A percentile compares a stretch with the other conserved stretches of the same genome.
phyloP scores from a whole-genome alignment of 2,329 filamentous ascomycete genomes.

The Cytospora leucostoma region DNA sequence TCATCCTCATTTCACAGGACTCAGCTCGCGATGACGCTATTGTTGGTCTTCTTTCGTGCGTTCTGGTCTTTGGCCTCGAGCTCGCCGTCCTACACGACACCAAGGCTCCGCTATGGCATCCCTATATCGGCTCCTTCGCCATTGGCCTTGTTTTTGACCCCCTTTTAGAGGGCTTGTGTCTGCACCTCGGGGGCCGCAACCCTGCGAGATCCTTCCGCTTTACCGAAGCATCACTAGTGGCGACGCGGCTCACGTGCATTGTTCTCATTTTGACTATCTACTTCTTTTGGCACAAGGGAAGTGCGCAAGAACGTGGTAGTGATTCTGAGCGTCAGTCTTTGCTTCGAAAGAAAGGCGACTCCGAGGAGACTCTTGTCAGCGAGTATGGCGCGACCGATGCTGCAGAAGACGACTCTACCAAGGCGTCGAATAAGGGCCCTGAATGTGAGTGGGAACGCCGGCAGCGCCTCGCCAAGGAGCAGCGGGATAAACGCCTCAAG shows the following conservation, averaged over 20 bases:
- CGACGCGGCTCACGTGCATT: slow-evolving; percentile 39
- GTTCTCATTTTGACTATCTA: slow-evolving; percentile 40
- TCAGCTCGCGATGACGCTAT: slow-evolving; percentile 47
- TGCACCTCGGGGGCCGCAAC: slow-evolving; percentile 23
- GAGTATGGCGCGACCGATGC: slow-evolving; percentile 24
- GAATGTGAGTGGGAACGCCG: slow-evolving; percentile 58
- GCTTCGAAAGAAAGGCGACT: slow-evolving; percentile 44
- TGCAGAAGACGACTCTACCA: slow-evolving; percentile 26
- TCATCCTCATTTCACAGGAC: slow-evolving; percentile 35
- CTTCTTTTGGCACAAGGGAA: slow-evolving; percentile 31
- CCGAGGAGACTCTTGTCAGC: slow-evolving; percentile 29
- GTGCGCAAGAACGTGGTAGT: slow-evolving; percentile 32
- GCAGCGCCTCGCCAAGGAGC: slow-evolving; percentile 56
- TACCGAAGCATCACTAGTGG: slow-evolving; percentile 36
- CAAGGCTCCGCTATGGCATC: slow-evolving; percentile 58
- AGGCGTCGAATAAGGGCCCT: slow-evolving; percentile 38
- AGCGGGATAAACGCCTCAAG: slow-evolving; percentile 68
- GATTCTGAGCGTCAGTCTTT: slow-evolving; percentile 63
- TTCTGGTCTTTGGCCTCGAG: slow-evolving; percentile 65
- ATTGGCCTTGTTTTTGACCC: slow-evolving; percentile 60
- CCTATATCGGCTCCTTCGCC: slow-evolving; percentile 64
- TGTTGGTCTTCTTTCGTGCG: slow-evolving; percentile 62
- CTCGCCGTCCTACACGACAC: slow-evolving; percentile 55
- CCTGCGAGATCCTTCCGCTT: slow-evolving; percentile 28
- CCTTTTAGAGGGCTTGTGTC: slow-evolving; percentile 38